Evolutionary conservation across 2,329 filamentous ascomycete genomes (phyloP), one percentile per base, ranked within the genome.

Genomic region (Botrytis squamosa): DNA sequence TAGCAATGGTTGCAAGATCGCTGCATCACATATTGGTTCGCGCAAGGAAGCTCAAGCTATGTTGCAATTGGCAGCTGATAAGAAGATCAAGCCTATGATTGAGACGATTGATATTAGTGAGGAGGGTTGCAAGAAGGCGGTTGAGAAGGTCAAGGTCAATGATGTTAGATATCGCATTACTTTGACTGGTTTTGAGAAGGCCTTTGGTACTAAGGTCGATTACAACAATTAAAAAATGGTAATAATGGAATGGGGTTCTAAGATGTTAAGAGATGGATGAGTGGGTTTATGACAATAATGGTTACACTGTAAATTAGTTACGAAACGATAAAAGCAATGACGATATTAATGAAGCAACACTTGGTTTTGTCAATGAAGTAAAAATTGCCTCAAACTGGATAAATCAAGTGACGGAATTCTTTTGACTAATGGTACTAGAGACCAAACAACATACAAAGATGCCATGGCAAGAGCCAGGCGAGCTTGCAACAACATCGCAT

Each of bases 101-200:
- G 81, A 89, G 79, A 73, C 71, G 20, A 57, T 73, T 59, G 71
- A 73, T 29, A 73, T 73, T 20, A 70, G 71, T 49, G 71, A 70
- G 36, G 71, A 52, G 33, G 91, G 89, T 0, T 91, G 91, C 79
- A 89, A 89, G 81, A 86, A 93, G 83, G 92, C 89, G 0, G 88
- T 93, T 29, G 86, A 90, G 81, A 86, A 90, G 76, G 88, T 95
- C 69, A 89, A 91, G 80, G 89, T 88, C 76, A 92, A 92, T 77
- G 88, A 93, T 81, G 90, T 94, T 22, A 86, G 87, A 49, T 95
- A 93, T 81, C 86, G 93, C 59, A 91, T 93, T 79, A 93, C 91
- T 0, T 81, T 95, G 79, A 89, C 88, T 20, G 88, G 88, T 16
- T 93, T 87, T 78, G 89, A 93, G 78, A 89, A 91, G 84, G 88